Percentiles rank a stretch among this genome's conserved stretches.
Conservation (phyloP, 129 eudicot species). For the Centaurea solstitialis region DNA sequence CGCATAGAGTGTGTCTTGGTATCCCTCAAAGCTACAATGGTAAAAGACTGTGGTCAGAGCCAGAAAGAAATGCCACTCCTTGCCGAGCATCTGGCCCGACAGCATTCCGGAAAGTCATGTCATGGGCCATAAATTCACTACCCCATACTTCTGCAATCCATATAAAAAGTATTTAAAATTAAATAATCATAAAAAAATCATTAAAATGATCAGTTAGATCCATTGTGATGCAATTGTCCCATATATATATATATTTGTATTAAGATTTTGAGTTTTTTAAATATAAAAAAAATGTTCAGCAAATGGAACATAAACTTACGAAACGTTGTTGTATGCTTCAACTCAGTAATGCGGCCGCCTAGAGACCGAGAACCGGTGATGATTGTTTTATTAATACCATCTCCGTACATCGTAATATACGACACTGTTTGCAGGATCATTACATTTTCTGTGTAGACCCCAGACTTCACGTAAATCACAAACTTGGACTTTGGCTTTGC, state of each 20-base stretch:
- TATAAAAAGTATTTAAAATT: no score
- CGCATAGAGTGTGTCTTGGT: slow-evolving; percentile 1
- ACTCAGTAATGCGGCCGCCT: not conserved
- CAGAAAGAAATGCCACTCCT: not conserved
- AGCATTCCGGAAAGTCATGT: not conserved
- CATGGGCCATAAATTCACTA: not conserved
- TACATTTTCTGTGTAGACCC: no score
- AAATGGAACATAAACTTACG: slow-evolving; percentile 13
- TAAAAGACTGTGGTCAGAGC: not conserved
- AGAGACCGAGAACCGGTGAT: not conserved
- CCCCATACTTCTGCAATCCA: not conserved
- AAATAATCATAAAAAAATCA: no score
- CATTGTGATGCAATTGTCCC: no score
- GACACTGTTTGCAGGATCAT: no score
- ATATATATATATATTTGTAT: no score
- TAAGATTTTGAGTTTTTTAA: no score
- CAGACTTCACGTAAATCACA: not conserved
- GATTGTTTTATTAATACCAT: no score
- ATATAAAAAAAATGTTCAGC: no score
- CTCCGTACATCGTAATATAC: no score
- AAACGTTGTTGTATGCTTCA: slow-evolving; percentile 28
- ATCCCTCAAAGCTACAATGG: not conserved
- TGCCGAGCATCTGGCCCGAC: not conserved
- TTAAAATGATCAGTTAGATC: no score
- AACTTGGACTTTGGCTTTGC: not conserved